Evolutionary conservation across 2,329 filamentous ascomycete species (phyloP).

Genomic region (Cryphonectria carpinicola): DNA sequence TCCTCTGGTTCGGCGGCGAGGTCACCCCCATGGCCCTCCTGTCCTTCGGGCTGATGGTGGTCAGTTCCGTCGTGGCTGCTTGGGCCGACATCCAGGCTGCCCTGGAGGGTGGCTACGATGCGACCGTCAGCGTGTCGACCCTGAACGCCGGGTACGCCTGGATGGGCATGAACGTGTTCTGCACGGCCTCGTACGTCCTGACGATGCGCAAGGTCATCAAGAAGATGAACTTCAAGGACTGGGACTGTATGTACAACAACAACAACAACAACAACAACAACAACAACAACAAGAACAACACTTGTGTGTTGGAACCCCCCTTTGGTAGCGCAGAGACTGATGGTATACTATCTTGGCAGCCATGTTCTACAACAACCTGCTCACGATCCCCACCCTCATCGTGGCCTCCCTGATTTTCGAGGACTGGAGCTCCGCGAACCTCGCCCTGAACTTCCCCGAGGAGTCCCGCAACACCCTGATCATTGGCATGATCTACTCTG

Average conservation of each 20-base stretch:
- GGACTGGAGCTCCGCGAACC: slow-evolving; percentile 88
- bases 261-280: background rate
- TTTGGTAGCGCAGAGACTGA: slow-evolving; percentile 38
- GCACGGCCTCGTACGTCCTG: slow-evolving; percentile 86
- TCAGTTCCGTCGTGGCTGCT: slow-evolving; percentile 91
- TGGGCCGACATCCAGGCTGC: slow-evolving; percentile 97
- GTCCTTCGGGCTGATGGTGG: slow-evolving; percentile 94
- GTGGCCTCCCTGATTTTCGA: slow-evolving; percentile 81
- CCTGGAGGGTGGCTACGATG: slow-evolving; percentile 62
- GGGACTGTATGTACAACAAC: slow-evolving; percentile 77
- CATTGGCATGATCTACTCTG: slow-evolving; percentile 90
- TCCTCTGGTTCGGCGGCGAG: slow-evolving; percentile 95
- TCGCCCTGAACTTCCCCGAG: slow-evolving; percentile 85
- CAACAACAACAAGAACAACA: background rate
- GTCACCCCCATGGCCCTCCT: slow-evolving; percentile 87
- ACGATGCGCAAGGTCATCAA: slow-evolving; percentile 99
- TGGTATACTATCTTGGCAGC: slow-evolving; percentile 54
- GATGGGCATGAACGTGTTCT: slow-evolving; percentile 98
- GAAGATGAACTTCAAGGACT: slow-evolving; percentile 99
- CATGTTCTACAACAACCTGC: slow-evolving; percentile 99
- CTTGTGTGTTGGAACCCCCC: background rate
- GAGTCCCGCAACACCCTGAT: slow-evolving; percentile 79
- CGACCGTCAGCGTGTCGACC: slow-evolving; percentile 75
- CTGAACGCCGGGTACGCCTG: slow-evolving; percentile 94
- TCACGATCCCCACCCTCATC: slow-evolving; percentile 91